phyloP scores from a whole-genome alignment of 2,329 filamentous ascomycete genomes.

The Alternaria viburni region DNA sequence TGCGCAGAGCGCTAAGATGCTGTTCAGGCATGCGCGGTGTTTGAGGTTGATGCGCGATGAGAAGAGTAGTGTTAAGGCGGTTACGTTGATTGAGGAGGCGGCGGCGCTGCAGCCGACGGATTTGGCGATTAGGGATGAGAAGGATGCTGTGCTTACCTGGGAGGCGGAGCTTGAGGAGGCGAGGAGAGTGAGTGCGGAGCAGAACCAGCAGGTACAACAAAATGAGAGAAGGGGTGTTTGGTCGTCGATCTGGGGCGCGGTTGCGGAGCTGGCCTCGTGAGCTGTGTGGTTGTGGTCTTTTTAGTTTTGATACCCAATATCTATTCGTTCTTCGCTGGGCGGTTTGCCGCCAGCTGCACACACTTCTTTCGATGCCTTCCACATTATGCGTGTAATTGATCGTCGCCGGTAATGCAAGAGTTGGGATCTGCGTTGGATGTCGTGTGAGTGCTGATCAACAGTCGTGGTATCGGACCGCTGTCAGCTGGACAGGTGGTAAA shows the following conservation, averaged over 20 bases:
- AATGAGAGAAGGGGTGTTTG: not conserved
- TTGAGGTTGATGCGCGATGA: conserved; percentile 21
- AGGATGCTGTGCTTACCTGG: conserved; percentile 23
- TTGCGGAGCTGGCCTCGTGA: conserved; percentile 13
- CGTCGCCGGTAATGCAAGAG: not conserved
- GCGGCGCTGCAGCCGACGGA: conserved; percentile 25
- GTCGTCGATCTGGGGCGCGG: not conserved
- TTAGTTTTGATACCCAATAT: conserved; percentile 1
- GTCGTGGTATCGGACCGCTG: not conserved
- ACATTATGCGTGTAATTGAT: not conserved
- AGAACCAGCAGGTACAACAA: not conserved
- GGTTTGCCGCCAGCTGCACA: not conserved
- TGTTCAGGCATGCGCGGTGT: conserved; percentile 30
- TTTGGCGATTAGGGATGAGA: conserved; percentile 26
- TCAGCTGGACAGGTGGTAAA: not conserved
- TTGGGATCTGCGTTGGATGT: not conserved
- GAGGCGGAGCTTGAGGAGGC: conserved; percentile 20
- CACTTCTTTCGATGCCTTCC: too few species aligned
- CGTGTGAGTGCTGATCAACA: not conserved
- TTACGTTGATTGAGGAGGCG: conserved; percentile 26
- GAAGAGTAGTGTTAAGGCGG: conserved; percentile 17
- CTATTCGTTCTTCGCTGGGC: not conserved
- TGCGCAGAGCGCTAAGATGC: conserved; percentile 31
- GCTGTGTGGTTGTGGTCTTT: not conserved
- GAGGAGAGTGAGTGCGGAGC: conserved; percentile 3